Evolutionary conservation across 352 stramenopile species (phyloP), one percentile per base, ranked within the genome.

Genomic region (Phytopythium helicoides): DNA sequence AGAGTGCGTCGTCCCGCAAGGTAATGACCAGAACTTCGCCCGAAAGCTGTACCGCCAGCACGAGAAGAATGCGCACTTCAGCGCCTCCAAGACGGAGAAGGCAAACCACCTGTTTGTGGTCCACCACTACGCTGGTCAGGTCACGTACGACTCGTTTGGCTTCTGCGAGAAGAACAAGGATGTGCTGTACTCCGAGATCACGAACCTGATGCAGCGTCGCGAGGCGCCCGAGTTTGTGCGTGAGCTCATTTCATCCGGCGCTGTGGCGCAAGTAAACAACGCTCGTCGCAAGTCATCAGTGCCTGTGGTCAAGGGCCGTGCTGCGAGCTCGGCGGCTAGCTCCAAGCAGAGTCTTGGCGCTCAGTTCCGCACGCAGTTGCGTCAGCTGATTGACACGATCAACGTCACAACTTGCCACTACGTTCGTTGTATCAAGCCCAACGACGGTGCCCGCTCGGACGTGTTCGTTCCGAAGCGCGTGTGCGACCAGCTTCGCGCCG

Each of bases 351-450:
- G 80, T 61, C 52, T 94, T 23, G 81, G 79, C n/a, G 76, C 71
- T 3, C 84, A 98, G 63, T 99, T 99, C 66, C 87, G 84, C 18
- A 86, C 58, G 22, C 95, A 99, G 66, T 73, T 99, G 0, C 83
- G 86, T 49, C 71, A 84, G 10, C 71, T 99, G 40, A 86, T 99
- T 14, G 83, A 92, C 31, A 97, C 96, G 19, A 87, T 99, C 34
- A 89, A 97, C 57, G 77, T 82, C 14, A 98, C 95, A 0, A 83
- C 91, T 54, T 97, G 96, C 25, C 96, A 99, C 62, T 99, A 99
- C 69, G 94, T 99, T 22, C 86, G 97, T n/a, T 99, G 97, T 70
- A 86, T 99, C 37, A 99, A 99, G 73, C 96, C 97, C 0, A 99
- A 99, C 65, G 97, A 99, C 68, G 76, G 92, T 14, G 93, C 98